These are phyloP conservation scores for Cryptococcus jaspeensis DNA, from an alignment of 1,284 basidiomycete genomes.

Conservation along the genomic window DNA sequence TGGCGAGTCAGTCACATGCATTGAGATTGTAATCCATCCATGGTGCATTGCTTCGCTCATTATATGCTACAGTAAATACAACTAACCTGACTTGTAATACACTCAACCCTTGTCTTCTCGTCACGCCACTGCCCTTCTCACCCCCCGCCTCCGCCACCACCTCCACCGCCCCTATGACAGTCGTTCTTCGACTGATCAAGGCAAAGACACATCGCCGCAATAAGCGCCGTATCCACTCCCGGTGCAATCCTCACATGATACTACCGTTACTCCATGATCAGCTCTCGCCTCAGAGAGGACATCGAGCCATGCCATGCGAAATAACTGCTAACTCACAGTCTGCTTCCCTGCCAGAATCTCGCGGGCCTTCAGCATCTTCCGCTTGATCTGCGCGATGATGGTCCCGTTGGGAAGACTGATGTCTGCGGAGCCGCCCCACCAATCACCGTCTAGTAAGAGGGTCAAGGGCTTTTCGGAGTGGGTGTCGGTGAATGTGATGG, in stretches of 20 bases:
- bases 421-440: constrained; percentile 41
- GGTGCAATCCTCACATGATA: constrained; percentile 51
- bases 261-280: constrained; percentile 18
- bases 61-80: no score
- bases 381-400: constrained; percentile 43
- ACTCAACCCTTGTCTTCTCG: no score
- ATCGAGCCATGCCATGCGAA: neutral
- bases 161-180: neutral
- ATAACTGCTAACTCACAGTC: constrained; percentile 29
- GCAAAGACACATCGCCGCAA: constrained; percentile 52
- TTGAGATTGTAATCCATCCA: no score
- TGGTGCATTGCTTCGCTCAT: no score
- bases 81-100: no score
- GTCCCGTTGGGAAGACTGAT: constrained; percentile 30
- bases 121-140: no score
- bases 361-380: constrained; percentile 33
- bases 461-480: constrained; percentile 22
- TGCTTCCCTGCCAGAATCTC: constrained; percentile 41
- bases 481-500: constrained; percentile 37
- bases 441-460: constrained; percentile 39
- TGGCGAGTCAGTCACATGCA: no score
- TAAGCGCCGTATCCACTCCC: constrained; percentile 51
- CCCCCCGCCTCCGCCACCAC: no score
- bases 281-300: no score
- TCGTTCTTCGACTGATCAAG: constrained; percentile 49